These are phyloP conservation scores for Eimeria necatrix DNA, from an alignment of 169 alveolate species.

Conservation along the genomic window DNA sequence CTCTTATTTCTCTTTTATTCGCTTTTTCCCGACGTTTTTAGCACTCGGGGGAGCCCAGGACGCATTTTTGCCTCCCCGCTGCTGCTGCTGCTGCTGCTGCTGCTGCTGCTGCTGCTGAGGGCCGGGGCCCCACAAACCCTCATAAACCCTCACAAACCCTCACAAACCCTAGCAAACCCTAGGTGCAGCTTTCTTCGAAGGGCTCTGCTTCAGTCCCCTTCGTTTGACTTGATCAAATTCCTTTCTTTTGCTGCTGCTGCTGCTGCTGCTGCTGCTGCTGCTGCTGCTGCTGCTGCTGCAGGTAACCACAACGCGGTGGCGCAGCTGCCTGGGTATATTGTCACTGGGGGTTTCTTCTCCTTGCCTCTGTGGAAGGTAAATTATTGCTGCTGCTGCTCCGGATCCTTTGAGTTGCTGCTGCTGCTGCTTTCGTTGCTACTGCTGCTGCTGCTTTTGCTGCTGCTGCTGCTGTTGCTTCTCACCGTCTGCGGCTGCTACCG, in stretches of 20 bases:
- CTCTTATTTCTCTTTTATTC: too few species aligned
- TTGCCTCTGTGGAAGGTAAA: conserved; percentile 11
- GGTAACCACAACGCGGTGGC: conserved; percentile 16
- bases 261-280: background rate
- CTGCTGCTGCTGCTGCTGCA: background rate
- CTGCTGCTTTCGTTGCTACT: background rate
- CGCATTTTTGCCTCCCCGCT: too few species aligned
- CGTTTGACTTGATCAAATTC: background rate
- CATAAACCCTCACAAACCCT: too few species aligned
- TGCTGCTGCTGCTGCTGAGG: too few species aligned
- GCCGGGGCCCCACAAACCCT: too few species aligned
- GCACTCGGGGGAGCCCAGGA: too few species aligned
- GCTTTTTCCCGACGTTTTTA: too few species aligned
- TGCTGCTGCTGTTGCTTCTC: background rate
- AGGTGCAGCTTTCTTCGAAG: too few species aligned
- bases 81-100: too few species aligned
- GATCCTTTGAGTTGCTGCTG: background rate
- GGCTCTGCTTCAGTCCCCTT: too few species aligned
- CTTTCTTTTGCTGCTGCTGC: background rate
- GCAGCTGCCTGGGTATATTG: background rate
- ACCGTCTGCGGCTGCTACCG: background rate
- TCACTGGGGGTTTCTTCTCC: background rate
- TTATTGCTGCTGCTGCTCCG: background rate
- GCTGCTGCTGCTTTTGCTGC: background rate
- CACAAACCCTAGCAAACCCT: too few species aligned